Evolutionary conservation across 2,329 filamentous ascomycete genomes (phyloP).

Genomic region (Shiraia sp.): DNA sequence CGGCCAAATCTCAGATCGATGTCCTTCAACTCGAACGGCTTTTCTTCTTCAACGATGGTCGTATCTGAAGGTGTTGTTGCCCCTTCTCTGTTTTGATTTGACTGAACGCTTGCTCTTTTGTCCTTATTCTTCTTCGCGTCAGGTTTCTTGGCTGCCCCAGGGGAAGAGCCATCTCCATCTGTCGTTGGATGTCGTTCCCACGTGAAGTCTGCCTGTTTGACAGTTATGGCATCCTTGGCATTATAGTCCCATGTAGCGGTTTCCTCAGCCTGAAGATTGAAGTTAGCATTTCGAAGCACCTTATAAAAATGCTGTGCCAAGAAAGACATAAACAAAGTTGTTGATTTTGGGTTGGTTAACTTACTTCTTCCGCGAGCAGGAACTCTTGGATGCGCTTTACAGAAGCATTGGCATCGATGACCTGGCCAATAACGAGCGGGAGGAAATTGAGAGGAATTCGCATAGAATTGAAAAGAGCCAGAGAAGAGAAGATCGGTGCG

Average conservation of each 20-base stretch:
- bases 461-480: slow-evolving; percentile 90
- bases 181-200: slow-evolving; percentile 74
- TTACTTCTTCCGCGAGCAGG: slow-evolving; percentile 74
- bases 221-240: slow-evolving; percentile 63
- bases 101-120: slow-evolving; percentile 42
- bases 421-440: slow-evolving; percentile 84
- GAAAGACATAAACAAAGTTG: too few relatives aligned
- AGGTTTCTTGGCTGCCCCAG: slow-evolving; percentile 44
- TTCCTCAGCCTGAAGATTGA: slow-evolving; percentile 59
- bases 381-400: slow-evolving; percentile 86
- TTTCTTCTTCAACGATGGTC: slow-evolving; percentile 49
- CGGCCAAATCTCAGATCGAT: slow-evolving; percentile 70
- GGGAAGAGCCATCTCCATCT: slow-evolving; percentile 41
- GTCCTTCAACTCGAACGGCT: slow-evolving; percentile 73
- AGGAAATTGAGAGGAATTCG: slow-evolving; percentile 88
- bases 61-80: slow-evolving; percentile 54
- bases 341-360: too few relatives aligned
- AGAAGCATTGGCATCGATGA: slow-evolving; percentile 87
- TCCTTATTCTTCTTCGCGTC: slow-evolving; percentile 55
- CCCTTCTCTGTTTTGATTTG: slow-evolving; percentile 19
- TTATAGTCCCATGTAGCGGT: slow-evolving; percentile 62
- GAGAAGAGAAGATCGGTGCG: slow-evolving; percentile 84
- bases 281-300: too few relatives aligned
- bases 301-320: too few relatives aligned
- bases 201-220: slow-evolving; percentile 77